Conservation (phyloP, 2,329 filamentous ascomycete species). For the Colletotrichum paranaense region DNA sequence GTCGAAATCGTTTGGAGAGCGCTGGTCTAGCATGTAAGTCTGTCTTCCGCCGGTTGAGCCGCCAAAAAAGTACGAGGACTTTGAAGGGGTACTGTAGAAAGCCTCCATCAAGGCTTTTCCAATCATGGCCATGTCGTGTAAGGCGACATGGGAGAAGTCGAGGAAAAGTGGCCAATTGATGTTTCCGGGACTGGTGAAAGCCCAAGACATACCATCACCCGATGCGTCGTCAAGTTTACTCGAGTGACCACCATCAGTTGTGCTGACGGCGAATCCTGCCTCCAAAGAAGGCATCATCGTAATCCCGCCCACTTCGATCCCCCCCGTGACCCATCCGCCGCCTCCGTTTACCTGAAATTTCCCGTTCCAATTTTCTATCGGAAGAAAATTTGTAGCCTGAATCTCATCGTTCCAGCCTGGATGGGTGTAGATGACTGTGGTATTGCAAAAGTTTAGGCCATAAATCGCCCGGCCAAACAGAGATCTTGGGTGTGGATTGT, state of each 20-base stretch:
- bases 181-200: slow-evolving; percentile 22
- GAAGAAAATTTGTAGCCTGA: too few relatives aligned
- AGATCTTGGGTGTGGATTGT: too few relatives aligned
- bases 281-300: background rate
- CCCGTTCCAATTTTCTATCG: too few relatives aligned
- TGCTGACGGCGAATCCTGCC: background rate
- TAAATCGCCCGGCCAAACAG: too few relatives aligned
- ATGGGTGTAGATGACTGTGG: too few relatives aligned
- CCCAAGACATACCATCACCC: slow-evolving; percentile 31
- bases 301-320: background rate
- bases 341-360: too few relatives aligned
- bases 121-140: slow-evolving; percentile 50
- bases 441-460: too few relatives aligned
- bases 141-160: background rate
- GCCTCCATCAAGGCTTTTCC: slow-evolving; percentile 58
- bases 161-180: background rate
- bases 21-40: slow-evolving; percentile 64
- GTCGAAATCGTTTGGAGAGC: slow-evolving; percentile 67
- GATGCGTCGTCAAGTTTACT: background rate
- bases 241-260: background rate
- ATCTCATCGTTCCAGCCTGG: too few relatives aligned
- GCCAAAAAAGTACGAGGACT: slow-evolving; percentile 64
- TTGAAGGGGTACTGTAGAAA: slow-evolving; percentile 56
- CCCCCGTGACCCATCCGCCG: background rate
- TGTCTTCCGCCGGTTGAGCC: slow-evolving; percentile 71